Evolutionary conservation across 768 basidiomycete species (phyloP).

Genomic region (Coprinopsis marcescibilis): DNA sequence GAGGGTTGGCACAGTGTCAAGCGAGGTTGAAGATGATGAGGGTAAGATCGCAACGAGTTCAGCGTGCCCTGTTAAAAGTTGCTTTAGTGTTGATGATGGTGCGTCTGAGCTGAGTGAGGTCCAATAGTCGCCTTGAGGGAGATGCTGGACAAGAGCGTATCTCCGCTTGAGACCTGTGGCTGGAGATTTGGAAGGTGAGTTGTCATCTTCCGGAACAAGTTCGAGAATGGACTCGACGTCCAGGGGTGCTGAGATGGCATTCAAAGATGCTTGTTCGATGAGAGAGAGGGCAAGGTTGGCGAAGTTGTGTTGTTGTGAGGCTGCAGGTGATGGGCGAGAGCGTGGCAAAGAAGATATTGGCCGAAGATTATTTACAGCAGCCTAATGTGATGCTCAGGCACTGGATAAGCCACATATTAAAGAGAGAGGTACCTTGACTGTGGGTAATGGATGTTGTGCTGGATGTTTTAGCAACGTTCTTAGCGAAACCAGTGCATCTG

Average conservation of each 20-base stretch:
- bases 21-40: slow-evolving; percentile 37
- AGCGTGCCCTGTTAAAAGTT: slow-evolving; percentile 58
- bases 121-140: slow-evolving; percentile 77
- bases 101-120: slow-evolving; percentile 55
- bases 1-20: slow-evolving; percentile 39
- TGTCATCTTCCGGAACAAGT: slow-evolving; percentile 11
- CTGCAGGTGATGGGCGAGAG: slow-evolving; percentile 55
- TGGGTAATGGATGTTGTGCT: slow-evolving; percentile 45
- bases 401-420: slow-evolving; percentile 15
- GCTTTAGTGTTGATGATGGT: slow-evolving; percentile 35
- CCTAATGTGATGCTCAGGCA: slow-evolving; percentile 26
- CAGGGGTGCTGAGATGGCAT: slow-evolving; percentile 39
- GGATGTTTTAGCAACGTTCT: slow-evolving; percentile 53
- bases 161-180: slow-evolving; percentile 36
- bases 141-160: slow-evolving; percentile 75
- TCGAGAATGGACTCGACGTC: slow-evolving; percentile 39
- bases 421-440: slow-evolving; percentile 46
- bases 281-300: slow-evolving; percentile 69
- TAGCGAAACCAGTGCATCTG: slow-evolving; percentile 40
- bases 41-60: slow-evolving; percentile 75
- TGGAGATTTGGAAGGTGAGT: slow-evolving; percentile 11
- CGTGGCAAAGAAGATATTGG: slow-evolving; percentile 67
- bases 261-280: slow-evolving; percentile 61
- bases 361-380: slow-evolving; percentile 61
- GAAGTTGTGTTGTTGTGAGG: slow-evolving; percentile 67